These are phyloP conservation scores for Filobasidium wieringae DNA, from an alignment of 768 basidiomycete species.

Conservation along the genomic window DNA sequence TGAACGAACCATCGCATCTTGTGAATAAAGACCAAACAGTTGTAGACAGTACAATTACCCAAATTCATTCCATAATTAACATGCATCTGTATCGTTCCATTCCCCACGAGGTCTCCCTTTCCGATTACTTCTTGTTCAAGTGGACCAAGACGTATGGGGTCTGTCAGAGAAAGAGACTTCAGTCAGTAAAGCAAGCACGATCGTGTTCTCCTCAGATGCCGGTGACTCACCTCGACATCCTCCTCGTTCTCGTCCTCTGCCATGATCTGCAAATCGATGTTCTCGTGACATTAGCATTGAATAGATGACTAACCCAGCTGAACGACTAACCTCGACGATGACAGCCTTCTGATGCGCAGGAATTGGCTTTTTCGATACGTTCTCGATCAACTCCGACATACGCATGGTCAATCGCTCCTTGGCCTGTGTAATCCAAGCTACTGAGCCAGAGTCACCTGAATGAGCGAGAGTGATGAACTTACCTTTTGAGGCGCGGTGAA, in stretches of 20 bases:
- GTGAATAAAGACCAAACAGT: no score
- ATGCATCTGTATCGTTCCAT: no score
- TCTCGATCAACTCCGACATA: slow-evolving; percentile 81
- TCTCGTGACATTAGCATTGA: no score
- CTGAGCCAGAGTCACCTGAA: not conserved
- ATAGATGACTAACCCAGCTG: no score
- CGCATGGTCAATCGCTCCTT: slow-evolving; percentile 78
- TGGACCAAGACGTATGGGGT: slow-evolving; percentile 24
- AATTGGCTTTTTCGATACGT: slow-evolving; percentile 87
- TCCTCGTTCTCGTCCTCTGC: slow-evolving; percentile 81
- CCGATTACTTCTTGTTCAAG: not conserved
- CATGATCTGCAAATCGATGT: slow-evolving; percentile 65
- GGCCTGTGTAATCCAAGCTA: slow-evolving; percentile 47
- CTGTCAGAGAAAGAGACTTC: no score
- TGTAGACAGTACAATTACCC: no score
- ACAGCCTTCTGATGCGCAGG: slow-evolving; percentile 71
- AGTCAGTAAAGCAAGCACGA: not conserved
- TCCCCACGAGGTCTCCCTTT: not conserved
- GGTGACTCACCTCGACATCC: slow-evolving; percentile 60
- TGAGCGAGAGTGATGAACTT: slow-evolving; percentile 18
- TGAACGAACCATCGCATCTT: no score
- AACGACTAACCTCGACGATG: slow-evolving; percentile 65
- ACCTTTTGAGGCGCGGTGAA: slow-evolving; percentile 92
- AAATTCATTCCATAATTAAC: no score
- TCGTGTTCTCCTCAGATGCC: not conserved